phyloP scores from a whole-genome alignment of 208 protist genomes.

The Wallacemonas sp. region DNA sequence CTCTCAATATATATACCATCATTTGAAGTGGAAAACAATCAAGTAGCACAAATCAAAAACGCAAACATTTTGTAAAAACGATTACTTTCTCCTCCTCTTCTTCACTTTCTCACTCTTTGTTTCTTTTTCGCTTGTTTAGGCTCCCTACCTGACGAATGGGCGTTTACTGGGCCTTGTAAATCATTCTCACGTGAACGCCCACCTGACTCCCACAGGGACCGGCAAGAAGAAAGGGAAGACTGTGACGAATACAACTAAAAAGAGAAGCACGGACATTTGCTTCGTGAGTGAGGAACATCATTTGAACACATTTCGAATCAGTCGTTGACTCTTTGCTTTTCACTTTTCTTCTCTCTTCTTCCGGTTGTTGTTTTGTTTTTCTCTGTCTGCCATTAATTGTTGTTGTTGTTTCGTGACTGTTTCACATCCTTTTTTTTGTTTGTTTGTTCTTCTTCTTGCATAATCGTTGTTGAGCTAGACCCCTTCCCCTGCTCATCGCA shows the following conservation, averaged over 20 bases:
- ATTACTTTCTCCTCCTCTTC: no score
- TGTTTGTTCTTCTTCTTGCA: slow-evolving; percentile 8
- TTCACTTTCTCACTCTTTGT: neutral
- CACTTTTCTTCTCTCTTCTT: slow-evolving; percentile 8
- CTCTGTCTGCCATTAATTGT: neutral
- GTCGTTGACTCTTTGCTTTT: neutral
- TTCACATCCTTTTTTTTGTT: neutral
- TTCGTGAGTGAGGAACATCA: no score
- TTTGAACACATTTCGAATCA: no score
- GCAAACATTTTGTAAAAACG: neutral
- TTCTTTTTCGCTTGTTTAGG: neutral
- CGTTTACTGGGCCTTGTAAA: no score
- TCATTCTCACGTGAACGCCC: no score
- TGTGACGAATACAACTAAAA: no score
- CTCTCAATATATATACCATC: neutral
- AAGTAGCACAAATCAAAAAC: neutral
- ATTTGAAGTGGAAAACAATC: neutral
- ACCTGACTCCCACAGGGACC: no score
- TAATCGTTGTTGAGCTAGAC: no score
- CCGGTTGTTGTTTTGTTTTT: slow-evolving; percentile 8
- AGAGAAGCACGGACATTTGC: no score
- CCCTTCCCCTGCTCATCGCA: no score
- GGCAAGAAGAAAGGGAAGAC: no score
- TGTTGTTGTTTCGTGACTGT: neutral
- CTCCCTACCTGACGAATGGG: no score